Base-by-base conservation (phyloP, 495 filamentous ascomycete genomes). In the Chaetomium fimeti region DNA sequence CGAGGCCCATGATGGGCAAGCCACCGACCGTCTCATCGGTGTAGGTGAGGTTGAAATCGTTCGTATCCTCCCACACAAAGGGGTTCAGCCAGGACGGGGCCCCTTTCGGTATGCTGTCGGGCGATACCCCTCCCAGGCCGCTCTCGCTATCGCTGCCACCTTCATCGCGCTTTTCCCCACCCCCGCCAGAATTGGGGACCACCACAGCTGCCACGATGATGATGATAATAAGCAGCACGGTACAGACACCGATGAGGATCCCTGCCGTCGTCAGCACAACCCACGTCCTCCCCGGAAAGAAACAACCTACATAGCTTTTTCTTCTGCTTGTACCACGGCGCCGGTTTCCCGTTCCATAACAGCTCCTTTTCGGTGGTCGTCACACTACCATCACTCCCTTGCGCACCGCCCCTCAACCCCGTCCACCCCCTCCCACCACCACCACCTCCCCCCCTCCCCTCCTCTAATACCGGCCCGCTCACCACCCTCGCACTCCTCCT, bases 11-110 rank as follows among this genome's bases (percentile, higher is more conserved):
- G 54, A 97, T 68, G 0, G 90, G 85, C 36, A 99, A 82, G 8
- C 89, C 91, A 12, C 94, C 95, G 1, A 97, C 88, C 0, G 86
- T 93, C 42, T 83, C 86, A 68, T 87, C 84, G 0, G 95, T 99
- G 72, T 93, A 99, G 0, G 95, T 98, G 60, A 95, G 78, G 71
- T 99, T 99, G 75, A 98, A 96, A 69, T 91, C 92, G 2, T 80
- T 84, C 2, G 93, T 97, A 67, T 96, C 90, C 56, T 89, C 89
- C 95, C 95, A 99, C 15, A 89, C 87, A 65, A 91, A 96, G 0
- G 95, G 95, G 75, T 99, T 94, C 18, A 97, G 78, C 64, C 88
- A 85, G 0, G 89, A 89, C 0, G 91, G 92, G 71, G 88, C 85
- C 27, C 86, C 79, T 13, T 78, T 74, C 5, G 92, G 92, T 54